Base-by-base conservation (phyloP, 805 yeast genomes). In the Sungouiella blattae region DNA sequence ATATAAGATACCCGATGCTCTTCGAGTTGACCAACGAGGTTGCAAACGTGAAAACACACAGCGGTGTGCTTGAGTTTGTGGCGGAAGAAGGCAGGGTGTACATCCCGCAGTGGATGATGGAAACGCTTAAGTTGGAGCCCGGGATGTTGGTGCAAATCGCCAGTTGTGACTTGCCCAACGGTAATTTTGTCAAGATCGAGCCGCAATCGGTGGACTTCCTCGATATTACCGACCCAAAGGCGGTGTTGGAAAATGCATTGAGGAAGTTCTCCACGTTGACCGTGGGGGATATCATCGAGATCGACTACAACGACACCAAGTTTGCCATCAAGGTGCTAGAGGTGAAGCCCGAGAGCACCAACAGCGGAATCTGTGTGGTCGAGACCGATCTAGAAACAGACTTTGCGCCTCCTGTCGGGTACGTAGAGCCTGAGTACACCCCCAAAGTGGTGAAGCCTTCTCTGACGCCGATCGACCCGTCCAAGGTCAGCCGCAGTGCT, bases 401-500 rank as follows among this genome's bases (percentile, higher is more conserved):
- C 55, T 93, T 93, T 67, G 98, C 97, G 1, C 96, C 98, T 2
- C 99, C 99, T 0, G 96, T 91, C 4, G 99, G 99, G 0, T 93
- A 93, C 56, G 96, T 86, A 13, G 98, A 91, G 55, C 96, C 96
- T 1, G 88, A 85, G 39, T 50, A 67, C 44, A 69, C 62, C 37
- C 77, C 78, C 13, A 59, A 62, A 28, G 54, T 55, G 11, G 52
- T 58, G n/a, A 60, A 60, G 36, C 62, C 71, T 6, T 49, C 62
- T 1, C 35, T 49, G 2, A 52, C 48, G 9, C 54, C 71, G 20
- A 58, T 67, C 8, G 52, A 53, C 33, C 67, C 67, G 13, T 40
- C 60, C 3, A 57, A 49, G 32, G 69, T 58, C 18, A 62, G 46
- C 47, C 57, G 58, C 36, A 52, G 68, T 28, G 71, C 66, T 4